Evolutionary conservation across 345 rosid genomes (phyloP).

Genomic region (Odontarrhena argentea): DNA sequence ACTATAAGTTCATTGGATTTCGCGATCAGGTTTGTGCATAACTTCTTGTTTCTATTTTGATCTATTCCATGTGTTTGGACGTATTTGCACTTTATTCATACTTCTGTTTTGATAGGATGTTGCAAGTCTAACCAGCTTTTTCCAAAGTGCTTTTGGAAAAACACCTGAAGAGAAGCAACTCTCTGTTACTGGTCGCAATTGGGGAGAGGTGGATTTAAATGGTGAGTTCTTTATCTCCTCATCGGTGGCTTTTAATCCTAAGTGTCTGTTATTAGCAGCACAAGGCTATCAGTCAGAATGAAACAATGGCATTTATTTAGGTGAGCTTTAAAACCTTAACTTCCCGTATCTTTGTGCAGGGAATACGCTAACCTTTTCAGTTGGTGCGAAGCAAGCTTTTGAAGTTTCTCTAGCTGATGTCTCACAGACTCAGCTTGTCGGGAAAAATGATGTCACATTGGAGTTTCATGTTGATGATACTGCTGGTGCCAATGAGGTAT

Average conservation of each 20-base stretch:
- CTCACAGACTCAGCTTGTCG: slow-evolving; percentile 86
- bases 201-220: slow-evolving; percentile 95
- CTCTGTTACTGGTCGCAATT: slow-evolving; percentile 90
- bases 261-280: background rate
- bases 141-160: slow-evolving; percentile 71
- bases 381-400: slow-evolving; percentile 90
- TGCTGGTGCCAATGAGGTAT: slow-evolving; percentile 95
- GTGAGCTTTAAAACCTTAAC: background rate
- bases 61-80: background rate
- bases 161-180: slow-evolving; percentile 84
- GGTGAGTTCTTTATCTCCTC: slow-evolving; percentile 47
- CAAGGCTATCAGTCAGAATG: background rate
- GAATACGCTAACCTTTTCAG: slow-evolving; percentile 79
- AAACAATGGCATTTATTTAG: background rate
- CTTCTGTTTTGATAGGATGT: slow-evolving; percentile 59
- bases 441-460: slow-evolving; percentile 87
- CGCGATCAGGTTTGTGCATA: slow-evolving; percentile 68
- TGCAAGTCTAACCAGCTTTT: slow-evolving; percentile 64
- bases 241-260: background rate
- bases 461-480: slow-evolving; percentile 99
- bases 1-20: slow-evolving; percentile 86
- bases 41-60: slow-evolving; percentile 8
- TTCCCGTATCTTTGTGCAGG: slow-evolving; percentile 47
- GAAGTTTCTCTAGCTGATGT: slow-evolving; percentile 93
- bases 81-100: background rate